Percentiles rank a stretch among this genome's conserved stretches.
These are phyloP conservation scores for Hirsutella rhossiliensis DNA, from an alignment of 2,329 filamentous ascomycete genomes.

Conservation along the genomic window DNA sequence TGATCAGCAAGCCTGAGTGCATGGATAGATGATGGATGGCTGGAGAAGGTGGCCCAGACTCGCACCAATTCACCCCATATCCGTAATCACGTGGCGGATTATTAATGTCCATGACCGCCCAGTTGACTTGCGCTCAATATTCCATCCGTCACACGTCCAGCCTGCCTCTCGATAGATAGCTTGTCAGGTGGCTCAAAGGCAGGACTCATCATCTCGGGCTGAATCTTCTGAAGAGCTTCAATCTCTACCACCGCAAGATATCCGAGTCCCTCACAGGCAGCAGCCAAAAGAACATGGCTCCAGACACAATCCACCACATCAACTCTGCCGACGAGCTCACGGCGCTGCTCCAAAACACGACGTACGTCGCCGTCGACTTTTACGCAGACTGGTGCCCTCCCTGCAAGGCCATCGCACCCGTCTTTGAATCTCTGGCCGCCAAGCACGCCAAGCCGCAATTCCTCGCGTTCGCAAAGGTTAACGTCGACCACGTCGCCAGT, in stretches of 20 bases:
- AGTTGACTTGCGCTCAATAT: no score
- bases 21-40: no score
- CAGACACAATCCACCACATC: conserved; percentile 14
- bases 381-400: conserved; percentile 39
- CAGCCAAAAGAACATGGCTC: neutral
- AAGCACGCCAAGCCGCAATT: conserved; percentile 28
- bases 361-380: conserved; percentile 34
- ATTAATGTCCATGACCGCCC: no score
- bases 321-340: conserved; percentile 19
- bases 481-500: conserved; percentile 72
- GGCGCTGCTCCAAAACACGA: conserved; percentile 23
- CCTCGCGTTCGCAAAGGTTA: conserved; percentile 74
- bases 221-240: neutral
- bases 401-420: conserved; percentile 34
- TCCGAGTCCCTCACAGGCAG: neutral
- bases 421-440: conserved; percentile 19
- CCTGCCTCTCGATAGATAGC: no score
- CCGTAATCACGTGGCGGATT: no score
- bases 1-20: no score
- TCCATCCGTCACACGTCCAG: no score
- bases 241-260: neutral
- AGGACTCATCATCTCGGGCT: no score
- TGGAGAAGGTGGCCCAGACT: no score
- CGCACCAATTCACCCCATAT: no score
- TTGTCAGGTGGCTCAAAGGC: no score